Conservation (phyloP, 108 stramenopile genomes). For the Skeletonema menzelii region DNA sequence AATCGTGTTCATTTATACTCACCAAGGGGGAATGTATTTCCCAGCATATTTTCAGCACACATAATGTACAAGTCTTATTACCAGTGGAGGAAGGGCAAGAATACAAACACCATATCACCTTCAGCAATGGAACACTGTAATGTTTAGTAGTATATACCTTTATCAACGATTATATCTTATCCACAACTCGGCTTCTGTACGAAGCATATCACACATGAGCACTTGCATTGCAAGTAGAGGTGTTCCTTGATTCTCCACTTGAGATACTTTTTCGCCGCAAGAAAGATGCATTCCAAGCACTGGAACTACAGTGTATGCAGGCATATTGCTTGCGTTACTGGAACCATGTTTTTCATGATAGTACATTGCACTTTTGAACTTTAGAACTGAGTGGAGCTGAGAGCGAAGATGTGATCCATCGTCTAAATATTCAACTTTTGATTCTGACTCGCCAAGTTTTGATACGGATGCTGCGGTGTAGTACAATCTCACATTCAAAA, state of each 20-base stretch:
- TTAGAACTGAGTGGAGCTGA: conserved; percentile 32
- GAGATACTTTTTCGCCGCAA: not conserved
- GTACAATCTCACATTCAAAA: conserved; percentile 65
- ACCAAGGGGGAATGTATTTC: not conserved
- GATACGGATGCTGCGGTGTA: conserved; percentile 44
- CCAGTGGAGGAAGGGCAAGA: not conserved
- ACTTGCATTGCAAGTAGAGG: conserved; percentile 70
- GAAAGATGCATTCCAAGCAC: conserved; percentile 53
- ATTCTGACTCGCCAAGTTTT: not conserved
- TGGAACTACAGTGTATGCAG: conserved; percentile 55
- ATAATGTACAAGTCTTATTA: no score
- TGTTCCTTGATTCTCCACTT: not conserved
- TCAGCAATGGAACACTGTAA: not conserved
- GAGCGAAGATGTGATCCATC: conserved; percentile 44
- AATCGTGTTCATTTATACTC: not conserved
- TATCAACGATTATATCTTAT: conserved; percentile 25
- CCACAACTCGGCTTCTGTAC: conserved; percentile 77
- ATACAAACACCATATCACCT: not conserved
- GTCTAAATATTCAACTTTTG: conserved; percentile 29
- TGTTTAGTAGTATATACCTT: not conserved
- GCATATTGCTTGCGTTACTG: conserved; percentile 27
- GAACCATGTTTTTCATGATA: conserved; percentile 4
- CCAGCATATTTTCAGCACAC: not conserved
- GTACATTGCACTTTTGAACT: conserved; percentile 15
- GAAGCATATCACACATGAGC: conserved; percentile 58